Conservation (phyloP, 495 filamentous ascomycete species). For the Barbatosphaeria neglecta region DNA sequence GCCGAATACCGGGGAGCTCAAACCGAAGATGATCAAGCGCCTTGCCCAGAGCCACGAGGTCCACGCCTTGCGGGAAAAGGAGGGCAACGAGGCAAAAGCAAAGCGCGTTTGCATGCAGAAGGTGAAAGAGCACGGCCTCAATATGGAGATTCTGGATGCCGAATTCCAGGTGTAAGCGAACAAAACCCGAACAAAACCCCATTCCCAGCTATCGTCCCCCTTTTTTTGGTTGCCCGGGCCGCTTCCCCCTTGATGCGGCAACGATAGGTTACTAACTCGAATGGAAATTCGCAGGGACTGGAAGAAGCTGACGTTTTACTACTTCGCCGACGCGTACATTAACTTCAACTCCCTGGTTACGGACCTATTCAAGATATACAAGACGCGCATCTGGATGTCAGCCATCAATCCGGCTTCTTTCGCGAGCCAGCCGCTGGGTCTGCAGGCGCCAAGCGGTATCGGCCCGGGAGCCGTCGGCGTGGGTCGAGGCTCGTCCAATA, state of each 20-base stretch:
- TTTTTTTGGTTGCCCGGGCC: not conserved
- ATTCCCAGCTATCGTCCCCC: not conserved
- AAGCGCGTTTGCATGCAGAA: slow-evolving; percentile 95
- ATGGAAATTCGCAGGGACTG: slow-evolving; percentile 59
- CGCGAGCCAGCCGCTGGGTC: slow-evolving; percentile 64
- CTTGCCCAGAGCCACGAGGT: slow-evolving; percentile 87
- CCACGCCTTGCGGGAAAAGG: slow-evolving; percentile 76
- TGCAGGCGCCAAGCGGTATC: slow-evolving; percentile 54
- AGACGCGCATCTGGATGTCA: slow-evolving; percentile 98
- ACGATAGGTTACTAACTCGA: slow-evolving; percentile 4
- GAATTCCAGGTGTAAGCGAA: slow-evolving; percentile 89
- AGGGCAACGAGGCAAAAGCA: slow-evolving; percentile 94
- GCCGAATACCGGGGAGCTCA: slow-evolving; percentile 61
- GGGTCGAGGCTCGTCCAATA: slow-evolving; percentile 20
- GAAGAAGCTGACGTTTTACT: slow-evolving; percentile 98
- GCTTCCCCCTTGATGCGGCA: not conserved
- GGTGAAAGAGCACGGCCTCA: slow-evolving; percentile 82
- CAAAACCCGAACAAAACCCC: not conserved
- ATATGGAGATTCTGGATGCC: slow-evolving; percentile 98
- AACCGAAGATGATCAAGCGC: slow-evolving; percentile 92
- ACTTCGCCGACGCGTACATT: slow-evolving; percentile 95
- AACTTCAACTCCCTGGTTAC: slow-evolving; percentile 97
- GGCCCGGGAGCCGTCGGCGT: slow-evolving; percentile 48
- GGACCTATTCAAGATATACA: slow-evolving; percentile 97
- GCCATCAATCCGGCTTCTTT: slow-evolving; percentile 97